Conservation (phyloP, 495 filamentous ascomycete genomes). For the Lasiosphaeriaceae sp. region DNA sequence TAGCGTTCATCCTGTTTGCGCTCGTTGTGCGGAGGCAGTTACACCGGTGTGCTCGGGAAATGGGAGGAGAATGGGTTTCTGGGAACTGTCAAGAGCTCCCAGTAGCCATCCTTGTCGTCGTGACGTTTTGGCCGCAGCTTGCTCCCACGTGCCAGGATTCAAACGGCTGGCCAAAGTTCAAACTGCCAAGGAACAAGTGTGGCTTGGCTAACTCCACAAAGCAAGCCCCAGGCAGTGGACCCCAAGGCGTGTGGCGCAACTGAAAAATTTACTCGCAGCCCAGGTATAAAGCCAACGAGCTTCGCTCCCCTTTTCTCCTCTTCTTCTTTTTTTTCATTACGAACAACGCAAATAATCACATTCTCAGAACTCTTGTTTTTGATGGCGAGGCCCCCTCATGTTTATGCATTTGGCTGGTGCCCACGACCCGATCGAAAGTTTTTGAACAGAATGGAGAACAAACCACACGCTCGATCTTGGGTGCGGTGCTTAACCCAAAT, state of each 20-base stretch:
- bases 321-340: conserved; percentile 37
- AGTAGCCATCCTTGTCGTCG: neutral
- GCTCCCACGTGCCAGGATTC: neutral
- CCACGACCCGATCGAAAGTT: conserved; percentile 44
- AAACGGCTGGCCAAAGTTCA: neutral
- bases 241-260: conserved; percentile 5
- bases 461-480: conserved; percentile 51
- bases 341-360: conserved; percentile 53
- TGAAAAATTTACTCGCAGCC: neutral
- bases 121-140: neutral
- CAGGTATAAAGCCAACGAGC: neutral
- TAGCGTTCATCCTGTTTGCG: conserved; percentile 22
- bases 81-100: neutral
- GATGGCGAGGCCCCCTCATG: conserved; percentile 37
- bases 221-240: too few relatives aligned
- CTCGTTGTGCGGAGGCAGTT: neutral
- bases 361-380: conserved; percentile 44
- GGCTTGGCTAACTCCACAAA: neutral
- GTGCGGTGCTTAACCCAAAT: conserved; percentile 48
- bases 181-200: neutral
- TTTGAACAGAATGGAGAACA: conserved; percentile 53
- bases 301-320: conserved; percentile 24
- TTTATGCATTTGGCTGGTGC: conserved; percentile 22
- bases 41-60: neutral
- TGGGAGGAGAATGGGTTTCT: neutral